Conservation (phyloP, 2,329 filamentous ascomycete genomes). For the Hypoxylon sp. region DNA sequence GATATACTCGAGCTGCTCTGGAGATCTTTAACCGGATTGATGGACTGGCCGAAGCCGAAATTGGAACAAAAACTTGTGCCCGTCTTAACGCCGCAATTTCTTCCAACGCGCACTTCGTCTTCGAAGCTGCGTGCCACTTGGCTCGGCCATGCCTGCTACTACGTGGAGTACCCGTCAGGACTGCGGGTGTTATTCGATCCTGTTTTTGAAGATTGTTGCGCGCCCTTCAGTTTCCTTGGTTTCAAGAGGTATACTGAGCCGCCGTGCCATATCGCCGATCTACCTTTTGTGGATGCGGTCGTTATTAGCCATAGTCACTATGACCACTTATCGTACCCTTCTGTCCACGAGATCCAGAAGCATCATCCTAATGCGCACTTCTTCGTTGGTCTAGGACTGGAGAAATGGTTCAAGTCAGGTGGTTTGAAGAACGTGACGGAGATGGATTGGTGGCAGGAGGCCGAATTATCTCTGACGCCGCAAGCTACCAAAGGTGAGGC, state of each 20-base stretch:
- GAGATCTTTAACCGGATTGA: constrained; percentile 2
- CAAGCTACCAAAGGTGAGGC: constrained; percentile 47
- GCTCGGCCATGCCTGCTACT: constrained; percentile 96
- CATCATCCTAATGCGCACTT: constrained; percentile 85
- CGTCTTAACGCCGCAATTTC: constrained; percentile 77
- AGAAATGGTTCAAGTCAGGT: constrained; percentile 81
- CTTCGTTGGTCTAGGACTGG: constrained; percentile 87
- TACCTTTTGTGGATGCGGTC: constrained; percentile 82
- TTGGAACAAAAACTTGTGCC: constrained; percentile 71
- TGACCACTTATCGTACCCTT: constrained; percentile 87
- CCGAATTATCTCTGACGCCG: constrained; percentile 74
- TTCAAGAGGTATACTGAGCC: constrained; percentile 84
- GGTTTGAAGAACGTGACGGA: constrained; percentile 86
- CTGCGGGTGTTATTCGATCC: constrained; percentile 93
- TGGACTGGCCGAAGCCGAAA: constrained; percentile 69
- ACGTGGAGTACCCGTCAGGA: constrained; percentile 88
- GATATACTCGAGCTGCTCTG: constrained; percentile 23
- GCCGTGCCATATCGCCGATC: constrained; percentile 82
- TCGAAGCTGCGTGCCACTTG: constrained; percentile 84
- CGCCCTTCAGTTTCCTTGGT: constrained; percentile 77
- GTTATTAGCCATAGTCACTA: constrained; percentile 94
- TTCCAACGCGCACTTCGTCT: constrained; percentile 69
- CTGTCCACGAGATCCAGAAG: constrained; percentile 78
- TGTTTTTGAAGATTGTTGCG: constrained; percentile 90
- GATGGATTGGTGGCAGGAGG: constrained; percentile 94